Base-by-base conservation (phyloP, 1,284 basidiomycete species). In the Butyriboletus appendiculatus region DNA sequence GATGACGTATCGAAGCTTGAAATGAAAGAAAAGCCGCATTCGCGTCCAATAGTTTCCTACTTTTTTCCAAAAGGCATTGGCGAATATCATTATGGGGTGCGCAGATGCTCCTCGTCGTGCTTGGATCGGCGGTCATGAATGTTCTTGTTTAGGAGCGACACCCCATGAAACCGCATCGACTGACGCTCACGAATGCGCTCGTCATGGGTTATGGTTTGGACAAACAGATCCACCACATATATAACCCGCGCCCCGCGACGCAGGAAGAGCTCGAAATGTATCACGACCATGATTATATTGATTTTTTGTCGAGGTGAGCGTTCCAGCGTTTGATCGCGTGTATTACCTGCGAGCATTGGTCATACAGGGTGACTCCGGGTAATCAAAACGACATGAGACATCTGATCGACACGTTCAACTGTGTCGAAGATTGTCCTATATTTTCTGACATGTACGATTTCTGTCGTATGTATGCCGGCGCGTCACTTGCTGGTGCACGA, bases 201-300 rank as follows among this genome's bases (percentile, higher is more conserved):
- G 96, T 99, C 6, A 84, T 97, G 68, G 96, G 95, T 0, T 99
- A 99, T 66, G 96, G 95, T 4, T 76, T 99, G 18, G 95, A 99
- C 75, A 92, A 97, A 66, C 89, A 95, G 65, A 98, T 99, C 73
- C 90, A 96, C 62, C 76, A 89, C 50, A 92, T 98, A 40, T 97
- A 93, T 70, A 88, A 92, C 59, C 96, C 96, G 1, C 83, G 93
- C 18, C 78, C 86, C 15, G 97, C 96, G 8, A 96, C 94, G 1
- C 84, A 90, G 66, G 89, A 86, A 46, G 97, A 99, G 72, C 81
- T 99, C 20, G 86, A 92, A 65, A 80, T 78, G 59, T 99, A 98
- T 69, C 96, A 99, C 70, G 94, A 97, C 68, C 80, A 81, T 45
- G 96, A 98, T 68, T 99, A 99, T 68, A 83, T 99, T 50, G 95